Evolutionary conservation across 164 flowering plant genomes (phyloP), one percentile per base, ranked within the genome.

Genomic region (Platanus orientalis): DNA sequence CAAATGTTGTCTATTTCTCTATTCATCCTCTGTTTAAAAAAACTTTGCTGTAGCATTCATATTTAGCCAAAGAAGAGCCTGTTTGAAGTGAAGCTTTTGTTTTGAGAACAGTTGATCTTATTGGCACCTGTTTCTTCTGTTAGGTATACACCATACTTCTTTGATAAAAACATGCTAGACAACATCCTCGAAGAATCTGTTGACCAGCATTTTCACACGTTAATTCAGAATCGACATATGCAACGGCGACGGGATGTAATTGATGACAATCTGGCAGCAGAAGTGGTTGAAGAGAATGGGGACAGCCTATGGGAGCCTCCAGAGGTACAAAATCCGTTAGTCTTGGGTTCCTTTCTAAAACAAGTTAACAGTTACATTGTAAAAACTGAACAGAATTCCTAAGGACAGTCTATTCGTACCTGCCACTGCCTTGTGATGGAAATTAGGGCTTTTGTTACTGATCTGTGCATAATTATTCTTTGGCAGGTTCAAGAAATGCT

Each of bases 91-190:
- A 2, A 3, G 27, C 19, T 5, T 26, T 12, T 23, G 14, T 7
- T 44, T 54, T 27, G 60, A n/a, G 56, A 26, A 34, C 36, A 39
- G 39, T 57, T 25, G 28, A 24, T 48, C 26, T 39, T 52, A 55
- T 34, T 45, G 29, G 54, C 62, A 57, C 2, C 32, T 61, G 25
- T 57, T 65, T 48, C 30, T 66, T 72, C 20, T 40, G 39, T 56
- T 77, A 94, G 98, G 97, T 94, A 94, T 68, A 90, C 96, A 58
- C 98, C 97, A 4, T 94, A 86, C 69, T 94, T 94, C 72, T 90
- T 94, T 73, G 96, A 94, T 73, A 94, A 94, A 76, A 78, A 68
- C 68, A 79, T 83, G 82, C 82, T 94, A 23, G 98, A 94, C 76
- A 84, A 78, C 74, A 87, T 94, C 69, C 92, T 94, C 61, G 96